Evolutionary conservation across 169 alveolate species (phyloP), one percentile per base, ranked within the genome.

Genomic region (Blepharisma undulans): DNA sequence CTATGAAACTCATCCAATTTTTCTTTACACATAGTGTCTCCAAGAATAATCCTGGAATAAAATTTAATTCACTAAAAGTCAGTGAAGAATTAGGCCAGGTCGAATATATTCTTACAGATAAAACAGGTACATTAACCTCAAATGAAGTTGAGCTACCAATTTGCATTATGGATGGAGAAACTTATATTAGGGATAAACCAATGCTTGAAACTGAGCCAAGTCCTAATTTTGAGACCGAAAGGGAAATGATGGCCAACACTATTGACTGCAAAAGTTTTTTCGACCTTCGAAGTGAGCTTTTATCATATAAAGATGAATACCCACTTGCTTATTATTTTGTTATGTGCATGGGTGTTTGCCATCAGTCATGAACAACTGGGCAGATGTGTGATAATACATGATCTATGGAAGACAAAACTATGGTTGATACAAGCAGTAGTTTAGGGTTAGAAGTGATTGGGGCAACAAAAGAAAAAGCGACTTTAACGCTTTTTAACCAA

Each of bases 101-200:
- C 34, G 98, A 99, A 21, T 99, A 98, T 93, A 97, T 99, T 25
- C 98, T 98, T 91, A 95, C 99, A 10, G 99, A 99, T 95, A 99
- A 99, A 94, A 99, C 99, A 27, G 99, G 99, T 0, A 99, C 99
- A 0, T 94, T 99, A 86, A 99, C 99, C 16, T 97, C 98, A 90
- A 99, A 99, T 93, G 96, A 98, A 34, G 98, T 99, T 99, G 98
- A 32, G 29, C 61, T 36, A 2, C 86, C 29, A 78, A 34, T 78
- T 5, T 78, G 86, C 18, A 32, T 78, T 6, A 32, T 78, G 29
- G 34, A 21, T 4, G 86, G 34, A 14, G 34, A 78, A 32, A 34
- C 34, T 32, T 78, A 29, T 78, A 27, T 25, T 21, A 78, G 34
- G 29, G 25, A 29, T 22, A 27, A 27, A 27, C 29, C 34, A 29